Evolutionary conservation across 202 grass and related monocot genomes (phyloP), one percentile per base, ranked within the genome.

Genomic region (Hordeum pubiflorum): DNA sequence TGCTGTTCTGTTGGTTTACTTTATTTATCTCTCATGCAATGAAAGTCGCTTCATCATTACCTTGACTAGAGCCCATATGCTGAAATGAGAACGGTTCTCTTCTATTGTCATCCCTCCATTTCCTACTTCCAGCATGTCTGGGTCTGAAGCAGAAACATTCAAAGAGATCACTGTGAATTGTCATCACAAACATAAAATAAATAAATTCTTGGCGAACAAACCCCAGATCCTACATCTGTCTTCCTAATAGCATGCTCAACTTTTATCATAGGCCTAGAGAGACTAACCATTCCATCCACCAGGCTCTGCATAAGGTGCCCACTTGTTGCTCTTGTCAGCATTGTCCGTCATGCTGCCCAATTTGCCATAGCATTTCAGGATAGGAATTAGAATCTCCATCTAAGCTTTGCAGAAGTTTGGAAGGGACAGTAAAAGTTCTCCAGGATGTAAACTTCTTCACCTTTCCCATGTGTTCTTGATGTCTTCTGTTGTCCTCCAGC

Each of bases 121-220:
- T 80, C 85, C 91, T 2, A 93, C 85, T 81, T 93, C 91, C 4
- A 93, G 65, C 88, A 88, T 93, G 54, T 93, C 91, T 33, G 84
- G 81, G 80, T 92, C 90, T 92, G 67, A 79, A 85, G 11, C 44
- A 79, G 11, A 61, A 76, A 66, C 39, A 36, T 81, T 75, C 26
- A 75, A 72, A 69, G 54, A 76, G 31, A 5, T 40, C 14, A 61
- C 37, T 59, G 4, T 43, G 74, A 43, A 27, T 10, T 60, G 13
- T 61, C 74, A 62, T 61, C 33, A 58, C 52, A 60, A 40, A 6
- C 52, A 22, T 10, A 14, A 44, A 37, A 37, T 14, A 4, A 44
- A 44, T 29, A 3, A 44, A 12, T 26, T 24, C 9, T 44, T 5
- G 57, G 21, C 37, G 58, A 62, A 43, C 37, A 77, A 77, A 29